Percentiles rank a stretch among this genome's conserved stretches.
Conservation (phyloP, 352 stramenopile genomes). For the Phytophthora palmivora region DNA sequence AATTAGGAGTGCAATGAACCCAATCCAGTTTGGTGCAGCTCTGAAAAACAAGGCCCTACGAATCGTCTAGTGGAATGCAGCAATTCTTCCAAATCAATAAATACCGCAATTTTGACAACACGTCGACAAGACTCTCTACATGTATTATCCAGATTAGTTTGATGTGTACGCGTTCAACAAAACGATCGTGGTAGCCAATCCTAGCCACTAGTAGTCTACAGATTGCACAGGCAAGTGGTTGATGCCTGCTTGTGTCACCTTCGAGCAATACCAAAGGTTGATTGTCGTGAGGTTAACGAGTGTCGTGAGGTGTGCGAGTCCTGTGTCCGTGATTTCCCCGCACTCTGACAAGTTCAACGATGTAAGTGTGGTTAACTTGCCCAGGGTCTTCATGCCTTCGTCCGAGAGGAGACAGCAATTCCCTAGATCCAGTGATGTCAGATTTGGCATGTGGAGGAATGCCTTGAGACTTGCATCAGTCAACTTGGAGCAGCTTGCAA, state of each 20-base stretch:
- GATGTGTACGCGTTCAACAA: not conserved
- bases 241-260: slow-evolving; percentile 66
- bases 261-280: slow-evolving; percentile 86
- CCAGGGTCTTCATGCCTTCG: slow-evolving; percentile 55
- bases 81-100: slow-evolving; percentile 18
- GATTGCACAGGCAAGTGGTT: slow-evolving; percentile 57
- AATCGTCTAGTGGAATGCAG: slow-evolving; percentile 8
- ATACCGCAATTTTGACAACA: slow-evolving; percentile 27
- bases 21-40: slow-evolving; percentile 3
- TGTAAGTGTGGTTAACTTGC: slow-evolving; percentile 59
- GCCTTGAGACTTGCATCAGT: slow-evolving; percentile 60
- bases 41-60: slow-evolving; percentile 4
- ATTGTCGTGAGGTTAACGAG: slow-evolving; percentile 64
- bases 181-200: not conserved
- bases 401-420: slow-evolving; percentile 84
- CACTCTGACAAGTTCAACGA: slow-evolving; percentile 79
- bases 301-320: slow-evolving; percentile 51
- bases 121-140: not conserved
- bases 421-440: slow-evolving; percentile 80
- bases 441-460: slow-evolving; percentile 55
- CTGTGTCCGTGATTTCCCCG: slow-evolving; percentile 70
- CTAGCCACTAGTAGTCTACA: slow-evolving; percentile 43
- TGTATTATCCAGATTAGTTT: no score
- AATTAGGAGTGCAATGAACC: not conserved
- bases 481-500: slow-evolving; percentile 78